Base-by-base conservation (phyloP, 139 green algal species). In the Pseudopediastrum boryanum region DNA sequence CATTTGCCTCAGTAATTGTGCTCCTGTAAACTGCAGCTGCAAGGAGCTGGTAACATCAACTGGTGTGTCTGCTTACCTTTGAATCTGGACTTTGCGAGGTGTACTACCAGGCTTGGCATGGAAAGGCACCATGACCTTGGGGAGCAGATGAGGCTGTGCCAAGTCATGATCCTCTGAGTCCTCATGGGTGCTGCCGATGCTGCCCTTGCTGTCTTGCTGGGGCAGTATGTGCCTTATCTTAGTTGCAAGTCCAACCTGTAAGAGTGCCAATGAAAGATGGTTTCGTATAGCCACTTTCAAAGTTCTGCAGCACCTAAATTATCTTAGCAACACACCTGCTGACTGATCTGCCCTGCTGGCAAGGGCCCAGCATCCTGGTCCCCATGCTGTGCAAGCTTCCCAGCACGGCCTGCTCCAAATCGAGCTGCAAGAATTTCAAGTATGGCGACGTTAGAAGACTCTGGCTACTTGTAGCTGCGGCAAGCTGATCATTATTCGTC, bases 41-140 rank as follows among this genome's bases (percentile, higher is more conserved):
- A 51, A 48, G 29, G 2, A 31, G 43, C 56, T 70, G 3, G 10
- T 31, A 7, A 9, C 42, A 31, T 16, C 41, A 13, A 3, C 10
- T 48, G 48, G 12, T 65, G 29, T 56, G 31, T 31, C n/a, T 41
- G 27, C 71, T 21, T 38, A 85, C 86, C 89, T 88, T 48, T 94
- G 87, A 27, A 93, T 93, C 44, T 90, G 69, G n/a, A 94, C 90
- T 19, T 85, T 80, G 16, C 90, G 80, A 0, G 90, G 90, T 0
- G 84, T 89, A 46, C 89, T 80, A 19, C 89, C 88, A 25, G 88
- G 77, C 27, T 68, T 78, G 0, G 86, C 90, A 29, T 82, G 39
- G 25, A 84, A 92, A 0, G 87, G 89, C 19, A 89, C 89, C 84
- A 93, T 91, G 2, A 95, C 87, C 62, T 90, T 90, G n/a, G 86